Conservation (phyloP, 1,139 yeast genomes). For the Debaryomyces nepalensis region DNA sequence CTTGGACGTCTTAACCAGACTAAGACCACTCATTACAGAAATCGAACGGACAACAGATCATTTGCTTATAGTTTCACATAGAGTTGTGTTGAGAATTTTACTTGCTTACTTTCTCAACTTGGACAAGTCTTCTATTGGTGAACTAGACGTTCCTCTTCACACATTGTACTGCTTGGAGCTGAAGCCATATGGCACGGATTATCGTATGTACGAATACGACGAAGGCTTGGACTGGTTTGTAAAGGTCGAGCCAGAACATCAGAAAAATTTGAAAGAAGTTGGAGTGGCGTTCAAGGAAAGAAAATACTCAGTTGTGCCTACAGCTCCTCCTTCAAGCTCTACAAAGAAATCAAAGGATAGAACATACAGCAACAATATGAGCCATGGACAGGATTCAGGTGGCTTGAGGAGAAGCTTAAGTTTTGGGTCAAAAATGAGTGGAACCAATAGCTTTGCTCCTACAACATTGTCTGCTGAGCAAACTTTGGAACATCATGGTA, state of each 20-base stretch:
- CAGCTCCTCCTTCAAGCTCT: slow-evolving; percentile 57
- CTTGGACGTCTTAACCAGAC: slow-evolving; percentile 86
- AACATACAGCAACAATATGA: slow-evolving; percentile 1
- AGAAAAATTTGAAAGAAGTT: slow-evolving; percentile 64
- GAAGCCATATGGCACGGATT: slow-evolving; percentile 93
- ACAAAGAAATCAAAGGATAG: slow-evolving; percentile 13
- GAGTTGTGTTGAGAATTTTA: slow-evolving; percentile 87
- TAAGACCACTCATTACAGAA: slow-evolving; percentile 89
- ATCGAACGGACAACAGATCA: slow-evolving; percentile 91
- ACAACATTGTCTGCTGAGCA: background rate
- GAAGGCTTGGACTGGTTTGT: slow-evolving; percentile 79
- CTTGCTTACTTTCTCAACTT: slow-evolving; percentile 88
- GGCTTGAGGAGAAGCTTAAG: slow-evolving; percentile 26
- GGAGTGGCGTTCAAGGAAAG: slow-evolving; percentile 69
- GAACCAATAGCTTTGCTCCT: background rate
- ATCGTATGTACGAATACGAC: slow-evolving; percentile 85
- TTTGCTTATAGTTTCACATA: slow-evolving; percentile 78
- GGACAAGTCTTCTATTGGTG: slow-evolving; percentile 82
- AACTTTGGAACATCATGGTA: background rate
- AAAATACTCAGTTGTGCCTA: slow-evolving; percentile 73
- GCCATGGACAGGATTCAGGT: slow-evolving; percentile 15
- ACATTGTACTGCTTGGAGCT: slow-evolving; percentile 89
- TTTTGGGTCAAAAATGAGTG: slow-evolving; percentile 17
- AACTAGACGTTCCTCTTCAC: slow-evolving; percentile 90
- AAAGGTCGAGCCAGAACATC: slow-evolving; percentile 69